phyloP scores from a whole-genome alignment of 169 alveolate genomes.

The Plasmodium coatneyi region DNA sequence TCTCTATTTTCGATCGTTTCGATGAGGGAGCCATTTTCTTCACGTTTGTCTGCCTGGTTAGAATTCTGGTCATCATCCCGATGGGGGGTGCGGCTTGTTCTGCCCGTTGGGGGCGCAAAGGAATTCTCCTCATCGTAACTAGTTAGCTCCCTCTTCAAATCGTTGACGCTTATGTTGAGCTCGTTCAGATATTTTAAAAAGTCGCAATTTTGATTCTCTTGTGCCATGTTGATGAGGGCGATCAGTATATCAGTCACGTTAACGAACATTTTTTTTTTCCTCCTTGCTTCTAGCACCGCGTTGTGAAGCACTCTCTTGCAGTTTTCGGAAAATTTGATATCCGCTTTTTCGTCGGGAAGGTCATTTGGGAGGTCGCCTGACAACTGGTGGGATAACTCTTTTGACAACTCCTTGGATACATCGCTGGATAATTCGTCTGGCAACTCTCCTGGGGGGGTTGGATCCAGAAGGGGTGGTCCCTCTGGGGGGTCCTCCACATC shows the following conservation, averaged over 20 bases:
- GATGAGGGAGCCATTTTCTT: background rate
- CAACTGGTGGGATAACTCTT: background rate
- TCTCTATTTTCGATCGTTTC: background rate
- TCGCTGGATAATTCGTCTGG: background rate
- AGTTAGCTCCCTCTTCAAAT: constrained; percentile 12
- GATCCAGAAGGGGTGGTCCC: background rate
- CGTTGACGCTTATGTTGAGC: constrained; percentile 45
- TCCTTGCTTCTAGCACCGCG: constrained; percentile 69
- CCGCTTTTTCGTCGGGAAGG: background rate
- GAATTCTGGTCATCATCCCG: background rate
- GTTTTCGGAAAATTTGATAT: constrained; percentile 57
- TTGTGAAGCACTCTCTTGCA: constrained; percentile 61
- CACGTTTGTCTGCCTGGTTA: background rate
- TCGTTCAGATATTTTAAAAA: constrained; percentile 42
- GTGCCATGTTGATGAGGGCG: constrained; percentile 44
- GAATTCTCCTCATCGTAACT: constrained; percentile 26
- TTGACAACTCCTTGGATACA: background rate
- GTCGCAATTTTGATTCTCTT: constrained; percentile 14
- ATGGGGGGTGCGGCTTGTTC: background rate
- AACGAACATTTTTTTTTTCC: constrained; percentile 51
- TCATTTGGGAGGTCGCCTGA: background rate
- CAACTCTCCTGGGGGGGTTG: background rate
- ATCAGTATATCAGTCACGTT: constrained; percentile 45
- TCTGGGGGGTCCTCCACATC: background rate
- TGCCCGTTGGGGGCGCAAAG: background rate